Evolutionary conservation across 495 filamentous ascomycete genomes (phyloP).

Genomic region (Elaphomyces granulatus): DNA sequence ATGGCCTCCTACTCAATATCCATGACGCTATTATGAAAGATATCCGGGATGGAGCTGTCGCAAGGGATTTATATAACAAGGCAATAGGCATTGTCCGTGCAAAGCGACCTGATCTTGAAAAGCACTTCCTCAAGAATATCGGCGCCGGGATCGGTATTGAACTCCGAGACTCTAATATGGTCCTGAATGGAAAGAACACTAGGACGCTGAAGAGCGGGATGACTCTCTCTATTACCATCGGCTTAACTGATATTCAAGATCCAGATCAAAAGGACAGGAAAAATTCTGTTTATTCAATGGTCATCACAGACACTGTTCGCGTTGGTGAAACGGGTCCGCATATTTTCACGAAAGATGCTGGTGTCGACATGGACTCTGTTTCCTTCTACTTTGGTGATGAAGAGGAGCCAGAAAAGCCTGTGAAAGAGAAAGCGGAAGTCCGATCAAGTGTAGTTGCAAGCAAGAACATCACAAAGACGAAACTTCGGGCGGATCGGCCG

Average conservation of each 20-base stretch:
- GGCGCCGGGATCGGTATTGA: conserved; percentile 90
- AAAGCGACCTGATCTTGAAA: conserved; percentile 88
- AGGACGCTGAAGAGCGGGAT: conserved; percentile 84
- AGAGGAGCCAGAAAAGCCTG: conserved; percentile 47
- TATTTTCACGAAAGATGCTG: conserved; percentile 85
- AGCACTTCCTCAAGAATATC: conserved; percentile 80
- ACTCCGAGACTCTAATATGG: conserved; percentile 62
- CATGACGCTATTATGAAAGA: conserved; percentile 81
- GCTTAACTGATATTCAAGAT: conserved; percentile 78
- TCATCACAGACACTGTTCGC: conserved; percentile 86
- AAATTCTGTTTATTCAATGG: conserved; percentile 72
- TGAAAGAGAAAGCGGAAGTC: conserved; percentile 64
- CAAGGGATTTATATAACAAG: conserved; percentile 87
- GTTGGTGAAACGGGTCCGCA: conserved; percentile 57
- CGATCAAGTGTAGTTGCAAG: conserved; percentile 71
- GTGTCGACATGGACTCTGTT: conserved; percentile 76
- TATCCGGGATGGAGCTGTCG: conserved; percentile 70
- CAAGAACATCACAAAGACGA: conserved; percentile 86
- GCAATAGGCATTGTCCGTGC: conserved; percentile 60
- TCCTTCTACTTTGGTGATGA: conserved; percentile 97
- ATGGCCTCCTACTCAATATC: conserved; percentile 76
- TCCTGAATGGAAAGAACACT: conserved; percentile 72
- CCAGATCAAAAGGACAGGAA: conserved; percentile 69
- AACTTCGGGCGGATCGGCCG: conserved; percentile 78
- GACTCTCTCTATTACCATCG: conserved; percentile 80